A percentile compares a stretch with the other conserved stretches of the same genome.
These are phyloP conservation scores for Suillus tomentosus DNA, from an alignment of 768 basidiomycete genomes.

Conservation along the genomic window DNA sequence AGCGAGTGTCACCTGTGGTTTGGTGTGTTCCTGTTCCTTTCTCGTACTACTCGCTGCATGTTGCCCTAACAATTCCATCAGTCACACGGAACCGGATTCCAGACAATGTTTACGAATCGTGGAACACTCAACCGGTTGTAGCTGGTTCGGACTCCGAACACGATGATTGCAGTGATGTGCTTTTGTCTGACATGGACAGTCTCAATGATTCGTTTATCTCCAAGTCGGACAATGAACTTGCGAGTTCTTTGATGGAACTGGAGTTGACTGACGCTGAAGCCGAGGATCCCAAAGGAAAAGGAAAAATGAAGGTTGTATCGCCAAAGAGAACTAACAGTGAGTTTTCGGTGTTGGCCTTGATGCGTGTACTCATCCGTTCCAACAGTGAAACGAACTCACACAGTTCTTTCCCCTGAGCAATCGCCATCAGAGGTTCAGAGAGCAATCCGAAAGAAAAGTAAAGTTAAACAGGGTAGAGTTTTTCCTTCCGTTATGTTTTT, in stretches of 20 bases:
- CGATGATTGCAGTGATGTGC: neutral
- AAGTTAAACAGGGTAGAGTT: too few relatives aligned
- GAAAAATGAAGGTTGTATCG: neutral
- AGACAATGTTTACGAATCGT: neutral
- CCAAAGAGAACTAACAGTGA: neutral
- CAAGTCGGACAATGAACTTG: neutral
- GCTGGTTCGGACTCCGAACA: neutral
- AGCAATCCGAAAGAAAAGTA: too few relatives aligned
- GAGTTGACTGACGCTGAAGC: neutral
- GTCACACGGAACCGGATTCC: neutral
- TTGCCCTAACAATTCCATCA: neutral
- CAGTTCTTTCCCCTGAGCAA: neutral
- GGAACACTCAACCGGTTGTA: neutral
- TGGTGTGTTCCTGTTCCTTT: neutral
- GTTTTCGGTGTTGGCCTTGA: neutral
- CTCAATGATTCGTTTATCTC: neutral
- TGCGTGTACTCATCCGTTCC: neutral
- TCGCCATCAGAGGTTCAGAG: too few relatives aligned
- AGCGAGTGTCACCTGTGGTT: neutral
- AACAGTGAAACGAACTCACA: neutral
- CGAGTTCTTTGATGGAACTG: neutral
- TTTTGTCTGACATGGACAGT: neutral
- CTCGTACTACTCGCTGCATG: neutral
- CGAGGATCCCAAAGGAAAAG: neutral
- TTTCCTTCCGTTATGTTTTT: too few relatives aligned